Evolutionary conservation across 192 early-diverging fungal species (phyloP).

Genomic region (Backusella psychrophila): DNA sequence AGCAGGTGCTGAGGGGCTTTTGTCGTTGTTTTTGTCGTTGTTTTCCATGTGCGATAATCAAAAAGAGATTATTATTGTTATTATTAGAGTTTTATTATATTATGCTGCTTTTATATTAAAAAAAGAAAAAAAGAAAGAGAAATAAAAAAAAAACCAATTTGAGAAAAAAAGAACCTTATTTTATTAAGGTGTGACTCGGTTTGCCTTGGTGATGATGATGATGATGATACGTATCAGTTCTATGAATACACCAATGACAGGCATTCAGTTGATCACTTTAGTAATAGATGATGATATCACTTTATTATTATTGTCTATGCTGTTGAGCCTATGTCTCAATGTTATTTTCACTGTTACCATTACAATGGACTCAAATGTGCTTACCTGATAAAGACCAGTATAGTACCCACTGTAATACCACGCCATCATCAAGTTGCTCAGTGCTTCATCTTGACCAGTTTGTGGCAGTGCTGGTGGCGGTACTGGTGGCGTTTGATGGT

Average conservation of each 20-base stretch:
- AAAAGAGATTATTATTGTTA: neutral
- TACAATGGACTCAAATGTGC: neutral
- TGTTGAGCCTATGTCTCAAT: neutral
- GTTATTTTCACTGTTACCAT: neutral
- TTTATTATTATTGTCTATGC: neutral
- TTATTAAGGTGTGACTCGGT: neutral
- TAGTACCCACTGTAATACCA: slow-evolving; percentile 80
- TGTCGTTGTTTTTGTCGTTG: slow-evolving; percentile 1
- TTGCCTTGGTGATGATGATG: too few species aligned
- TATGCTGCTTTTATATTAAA: neutral
- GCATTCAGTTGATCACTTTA: too few species aligned
- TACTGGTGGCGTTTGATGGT: neutral
- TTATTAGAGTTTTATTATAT: neutral
- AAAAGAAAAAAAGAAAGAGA: neutral
- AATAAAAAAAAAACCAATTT: neutral
- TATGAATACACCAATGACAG: too few species aligned
- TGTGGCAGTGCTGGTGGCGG: neutral
- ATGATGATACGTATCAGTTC: too few species aligned
- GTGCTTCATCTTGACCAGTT: slow-evolving; percentile 52
- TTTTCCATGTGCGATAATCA: slow-evolving; percentile 4
- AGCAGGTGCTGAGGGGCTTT: slow-evolving; percentile 29
- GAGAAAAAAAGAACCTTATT: neutral
- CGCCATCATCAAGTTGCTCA: slow-evolving; percentile 66
- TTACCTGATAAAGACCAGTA: slow-evolving; percentile 65
- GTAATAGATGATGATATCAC: neutral